Evolutionary conservation across 2,329 filamentous ascomycete genomes (phyloP).

Genomic region (Xylaria sp.): DNA sequence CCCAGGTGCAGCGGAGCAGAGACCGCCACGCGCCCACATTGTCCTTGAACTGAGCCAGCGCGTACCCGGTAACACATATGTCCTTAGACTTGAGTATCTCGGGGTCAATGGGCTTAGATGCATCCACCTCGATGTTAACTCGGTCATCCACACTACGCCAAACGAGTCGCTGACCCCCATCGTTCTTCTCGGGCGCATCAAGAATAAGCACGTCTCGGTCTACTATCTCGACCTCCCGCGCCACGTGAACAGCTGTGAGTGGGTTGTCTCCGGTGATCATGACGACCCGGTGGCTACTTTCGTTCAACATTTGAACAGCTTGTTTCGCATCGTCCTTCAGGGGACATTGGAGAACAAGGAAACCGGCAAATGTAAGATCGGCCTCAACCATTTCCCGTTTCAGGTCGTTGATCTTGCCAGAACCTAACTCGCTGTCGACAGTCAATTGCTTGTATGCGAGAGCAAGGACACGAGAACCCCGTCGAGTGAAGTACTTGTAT

Average conservation of each 20-base stretch:
- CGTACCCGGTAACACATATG: conserved; percentile 95
- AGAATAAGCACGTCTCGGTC: conserved; percentile 95
- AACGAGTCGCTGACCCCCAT: conserved; percentile 80
- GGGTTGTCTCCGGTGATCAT: conserved; percentile 99
- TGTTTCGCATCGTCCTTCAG: conserved; percentile 96
- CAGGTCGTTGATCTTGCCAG: conserved; percentile 88
- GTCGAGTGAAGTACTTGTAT: conserved; percentile 96
- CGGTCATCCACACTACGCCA: conserved; percentile 97
- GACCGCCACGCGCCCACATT: conserved; percentile 76
- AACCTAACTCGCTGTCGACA: conserved; percentile 80
- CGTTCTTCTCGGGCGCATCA: conserved; percentile 91
- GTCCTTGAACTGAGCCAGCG: conserved; percentile 86
- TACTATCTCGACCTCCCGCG: conserved; percentile 94
- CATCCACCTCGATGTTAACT: conserved; percentile 84
- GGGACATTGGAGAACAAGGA: conserved; percentile 93
- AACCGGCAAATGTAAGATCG: conserved; percentile 88
- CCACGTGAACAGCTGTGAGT: conserved; percentile 94
- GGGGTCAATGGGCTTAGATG: conserved; percentile 79
- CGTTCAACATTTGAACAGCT: conserved; percentile 95
- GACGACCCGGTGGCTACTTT: conserved; percentile 96
- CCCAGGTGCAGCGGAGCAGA: conserved; percentile 90
- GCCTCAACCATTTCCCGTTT: conserved; percentile 93
- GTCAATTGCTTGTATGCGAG: conserved; percentile 94
- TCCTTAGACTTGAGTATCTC: conserved; percentile 87
- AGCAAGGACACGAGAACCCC: conserved; percentile 92